phyloP scores from a whole-genome alignment of 192 early-diverging fungal genomes.

The Lobulomyces angularis region DNA sequence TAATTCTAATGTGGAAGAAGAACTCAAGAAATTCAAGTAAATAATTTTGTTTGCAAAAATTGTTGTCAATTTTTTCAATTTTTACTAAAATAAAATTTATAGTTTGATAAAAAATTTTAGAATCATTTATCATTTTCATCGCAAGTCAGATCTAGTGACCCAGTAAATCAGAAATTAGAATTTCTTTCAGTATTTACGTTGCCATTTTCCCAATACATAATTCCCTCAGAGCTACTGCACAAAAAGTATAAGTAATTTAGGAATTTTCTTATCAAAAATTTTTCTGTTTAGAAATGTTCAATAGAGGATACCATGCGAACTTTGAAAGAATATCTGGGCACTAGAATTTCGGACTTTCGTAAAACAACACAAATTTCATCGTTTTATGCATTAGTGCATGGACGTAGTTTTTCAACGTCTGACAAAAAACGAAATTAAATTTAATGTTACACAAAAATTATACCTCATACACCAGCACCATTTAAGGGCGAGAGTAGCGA shows the following conservation, averaged over 20 bases:
- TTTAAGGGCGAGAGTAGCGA: too few species aligned
- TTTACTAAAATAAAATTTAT: too few species aligned
- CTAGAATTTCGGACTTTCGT: conserved; percentile 25
- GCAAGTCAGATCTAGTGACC: conserved; percentile 10
- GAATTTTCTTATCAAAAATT: not conserved
- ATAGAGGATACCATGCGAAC: conserved; percentile 19
- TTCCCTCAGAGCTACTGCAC: conserved; percentile 5
- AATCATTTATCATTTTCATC: conserved; percentile 20
- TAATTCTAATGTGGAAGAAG: too few species aligned
- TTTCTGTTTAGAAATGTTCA: too few species aligned
- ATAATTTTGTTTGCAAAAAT: too few species aligned
- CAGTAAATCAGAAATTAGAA: conserved; percentile 21
- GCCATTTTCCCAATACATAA: conserved; percentile 30
- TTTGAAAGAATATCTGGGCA: conserved; percentile 40
- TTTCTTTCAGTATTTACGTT: conserved; percentile 34
- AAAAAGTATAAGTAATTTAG: conserved; percentile 15
- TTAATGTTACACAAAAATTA: too few species aligned
- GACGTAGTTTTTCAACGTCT: conserved; percentile 35
- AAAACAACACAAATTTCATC: conserved; percentile 30
- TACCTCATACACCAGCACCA: too few species aligned
- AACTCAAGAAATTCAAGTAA: too few species aligned
- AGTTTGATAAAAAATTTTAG: too few species aligned
- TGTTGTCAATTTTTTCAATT: too few species aligned
- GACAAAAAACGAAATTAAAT: too few species aligned
- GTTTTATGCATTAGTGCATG: conserved; percentile 40